Evolutionary conservation across 805 yeast genomes (phyloP), one percentile per base, ranked within the genome.

Genomic region (Kodamaea fukazawae): DNA sequence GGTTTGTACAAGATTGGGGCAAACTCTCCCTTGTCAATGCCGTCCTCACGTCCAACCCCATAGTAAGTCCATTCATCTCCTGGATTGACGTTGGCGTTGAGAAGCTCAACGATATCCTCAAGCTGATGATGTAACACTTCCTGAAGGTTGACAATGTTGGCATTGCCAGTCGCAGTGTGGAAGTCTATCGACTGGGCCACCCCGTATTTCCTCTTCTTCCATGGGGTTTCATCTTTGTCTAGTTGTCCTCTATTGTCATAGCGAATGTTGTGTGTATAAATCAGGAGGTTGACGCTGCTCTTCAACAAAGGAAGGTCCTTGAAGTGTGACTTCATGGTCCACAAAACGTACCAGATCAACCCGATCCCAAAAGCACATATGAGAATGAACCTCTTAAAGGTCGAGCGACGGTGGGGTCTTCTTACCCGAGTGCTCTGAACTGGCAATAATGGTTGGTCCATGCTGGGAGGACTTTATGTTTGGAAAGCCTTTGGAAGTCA

Each of bases 261-360:
- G 23, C 79, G 54, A 36, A 74, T 69, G 46, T 74, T 74, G 46
- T 74, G 67, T 15, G 74, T 64, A 48, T 72, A 73, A 3, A 56
- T 34, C 12, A 64, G 32, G n/a, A 46, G 33, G 10, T 38, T 41
- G 29, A 43, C 31, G 10, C 46, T 27, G 29, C 36, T 15, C 11
- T 33, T 33, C 27, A 10, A 32, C 29, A 14, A 17, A 3, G 29
- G 29, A 27, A 23, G 29, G 22, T 20, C 23, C 23, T 20, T 20
- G 8, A 20, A 20, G 8, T 12, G 30, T n/a, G 30, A 27, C 15
- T 27, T 27, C 15, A 27, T 27, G 30, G 30, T 27, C 15, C 30
- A 27, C 15, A 27, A 27, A 13, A 27, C 15, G 30, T 27, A 27
- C 23, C 23, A 20, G 8, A 20, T 20, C 23, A 20, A 20, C 23